Evolutionary conservation across 2,329 filamentous ascomycete species (phyloP), one percentile per base, ranked within the genome.

Genomic region (Pyrenophora seminiperda): DNA sequence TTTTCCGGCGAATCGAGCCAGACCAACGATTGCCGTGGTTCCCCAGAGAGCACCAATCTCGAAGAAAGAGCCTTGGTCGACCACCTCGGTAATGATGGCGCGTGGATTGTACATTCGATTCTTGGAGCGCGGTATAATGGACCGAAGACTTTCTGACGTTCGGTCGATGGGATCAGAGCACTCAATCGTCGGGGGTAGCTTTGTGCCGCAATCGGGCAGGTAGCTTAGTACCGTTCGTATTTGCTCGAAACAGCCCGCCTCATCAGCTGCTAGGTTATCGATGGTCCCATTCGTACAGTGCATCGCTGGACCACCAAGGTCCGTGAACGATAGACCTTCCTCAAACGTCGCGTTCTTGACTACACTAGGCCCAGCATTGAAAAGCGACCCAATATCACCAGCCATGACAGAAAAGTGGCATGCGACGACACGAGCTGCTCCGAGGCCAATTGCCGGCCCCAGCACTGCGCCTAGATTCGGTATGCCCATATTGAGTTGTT

Each of bases 381-480:
- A 86, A 18, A 87, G 62, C 1, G 77, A 76, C 0, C 84, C 84
- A 1, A 87, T 75, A 63, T 87, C 82, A 4, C 74, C 82, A 3
- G 84, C 83, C 84, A 87, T 87, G 27, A 87, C 84, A 1, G 79
- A 83, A 61, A 87, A 87, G 62, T 87, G 84, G 37, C 83, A 86
- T 1, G 78, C 77, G 1, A 84, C 81, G 0, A 86, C 83, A 32
- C 84, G 73, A 1, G 84, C 83, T 3, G 84, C 83, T 6, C 84
- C 84, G 2, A 87, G 72, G 0, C 84, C 84, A 53, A 87, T 85
- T 0, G 84, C 84, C 4, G 84, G 84, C 0, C 84, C 84, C 9
- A 87, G 61, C 0, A 86, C 82, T 1, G 84, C 84, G 1, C 83
- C 84, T 1, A 87, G 61, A 61, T 87, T 87, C 1, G 84, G 84